These are phyloP conservation scores for Carex parvula DNA, from an alignment of 176 grass and related monocot genomes.

Conservation along the genomic window DNA sequence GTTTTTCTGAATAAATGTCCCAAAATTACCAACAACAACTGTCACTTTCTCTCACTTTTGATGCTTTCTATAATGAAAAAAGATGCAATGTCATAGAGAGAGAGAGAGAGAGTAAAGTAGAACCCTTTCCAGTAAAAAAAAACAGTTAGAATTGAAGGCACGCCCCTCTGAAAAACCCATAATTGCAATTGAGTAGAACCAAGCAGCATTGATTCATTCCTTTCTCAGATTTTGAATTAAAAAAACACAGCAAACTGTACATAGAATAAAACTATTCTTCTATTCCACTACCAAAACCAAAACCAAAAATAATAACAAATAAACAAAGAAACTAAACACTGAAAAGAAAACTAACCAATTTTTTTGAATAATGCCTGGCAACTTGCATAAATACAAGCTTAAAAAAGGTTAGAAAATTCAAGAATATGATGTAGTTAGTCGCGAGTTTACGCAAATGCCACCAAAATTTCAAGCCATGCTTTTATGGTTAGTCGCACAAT, in stretches of 20 bases:
- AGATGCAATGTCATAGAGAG: neutral
- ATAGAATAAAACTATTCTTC: conserved; percentile 15
- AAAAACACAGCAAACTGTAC: conserved; percentile 11
- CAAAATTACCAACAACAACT: conserved; percentile 13
- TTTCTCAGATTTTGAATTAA: neutral
- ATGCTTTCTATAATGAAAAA: conserved; percentile 27
- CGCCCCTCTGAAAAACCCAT: conserved; percentile 20
- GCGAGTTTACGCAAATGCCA: conserved; percentile 10
- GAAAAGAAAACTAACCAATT: neutral
- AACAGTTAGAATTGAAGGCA: conserved; percentile 10
- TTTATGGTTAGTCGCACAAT: conserved; percentile 21
- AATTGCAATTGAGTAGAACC: conserved; percentile 28
- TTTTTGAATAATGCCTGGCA: neutral
- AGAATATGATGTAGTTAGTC: conserved; percentile 28
- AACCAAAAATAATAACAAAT: neutral
- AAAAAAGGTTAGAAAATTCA: conserved; percentile 17
- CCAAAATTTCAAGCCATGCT: conserved; percentile 12
- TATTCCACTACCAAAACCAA: conserved; percentile 8
- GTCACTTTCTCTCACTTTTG: conserved; percentile 23
- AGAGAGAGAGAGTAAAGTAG: neutral
- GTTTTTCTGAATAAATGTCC: conserved; percentile 23
- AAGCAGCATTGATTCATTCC: neutral
- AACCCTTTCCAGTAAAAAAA: conserved; percentile 3
- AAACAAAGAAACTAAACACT: conserved; percentile 2
- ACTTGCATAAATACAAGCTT: conserved; percentile 7